Evolutionary conservation across 805 yeast species (phyloP).

Genomic region (Clavispora vitiphila): DNA sequence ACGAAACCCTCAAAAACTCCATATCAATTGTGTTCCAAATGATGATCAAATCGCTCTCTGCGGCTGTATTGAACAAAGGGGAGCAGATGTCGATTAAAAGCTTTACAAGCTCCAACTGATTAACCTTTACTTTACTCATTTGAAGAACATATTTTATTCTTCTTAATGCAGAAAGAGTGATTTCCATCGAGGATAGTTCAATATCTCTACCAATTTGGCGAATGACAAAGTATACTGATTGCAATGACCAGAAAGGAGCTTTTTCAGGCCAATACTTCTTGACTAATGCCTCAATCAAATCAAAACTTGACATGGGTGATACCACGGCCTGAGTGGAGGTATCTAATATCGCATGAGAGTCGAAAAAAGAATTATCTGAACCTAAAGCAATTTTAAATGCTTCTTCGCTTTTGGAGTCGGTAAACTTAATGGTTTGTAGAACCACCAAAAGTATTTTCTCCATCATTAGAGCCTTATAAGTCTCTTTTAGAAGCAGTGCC

Average conservation of each 20-base stretch:
- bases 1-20: neutral
- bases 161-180: conserved; percentile 25
- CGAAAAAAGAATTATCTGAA: neutral
- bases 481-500: conserved; percentile 12
- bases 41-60: conserved; percentile 21
- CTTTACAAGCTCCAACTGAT: conserved; percentile 11
- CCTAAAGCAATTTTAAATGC: neutral
- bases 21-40: conserved; percentile 17
- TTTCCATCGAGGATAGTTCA: conserved; percentile 3
- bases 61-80: conserved; percentile 15
- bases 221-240: conserved; percentile 31
- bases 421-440: conserved; percentile 30
- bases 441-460: conserved; percentile 28
- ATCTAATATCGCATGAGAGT: neutral
- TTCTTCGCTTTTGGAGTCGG: conserved; percentile 34
- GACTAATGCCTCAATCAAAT: conserved; percentile 21
- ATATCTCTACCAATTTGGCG: conserved; percentile 17
- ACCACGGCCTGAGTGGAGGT: conserved; percentile 6
- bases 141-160: conserved; percentile 33
- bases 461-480: conserved; percentile 18
- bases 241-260: conserved; percentile 29
- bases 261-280: conserved; percentile 15
- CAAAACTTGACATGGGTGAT: conserved; percentile 23
- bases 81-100: conserved; percentile 17
- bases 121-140: conserved; percentile 17